These are phyloP conservation scores for Cymbopogon flexuosus DNA, from an alignment of 202 grass and related monocot genomes.

Conservation along the genomic window DNA sequence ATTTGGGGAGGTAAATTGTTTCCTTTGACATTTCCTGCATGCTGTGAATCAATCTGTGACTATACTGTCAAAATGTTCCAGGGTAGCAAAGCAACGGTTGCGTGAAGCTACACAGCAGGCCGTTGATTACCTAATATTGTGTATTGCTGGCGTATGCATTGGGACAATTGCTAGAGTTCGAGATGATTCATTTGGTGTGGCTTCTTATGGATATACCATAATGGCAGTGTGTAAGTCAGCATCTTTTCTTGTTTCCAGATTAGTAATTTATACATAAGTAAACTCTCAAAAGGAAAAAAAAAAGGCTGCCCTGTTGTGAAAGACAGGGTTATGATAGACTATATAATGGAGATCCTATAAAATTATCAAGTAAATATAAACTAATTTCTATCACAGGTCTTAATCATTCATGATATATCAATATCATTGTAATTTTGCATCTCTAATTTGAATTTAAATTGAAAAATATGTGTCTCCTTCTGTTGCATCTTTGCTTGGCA, in stretches of 20 bases:
- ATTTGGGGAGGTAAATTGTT: constrained; percentile 69
- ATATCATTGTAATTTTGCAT: background rate
- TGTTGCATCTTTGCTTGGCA: background rate
- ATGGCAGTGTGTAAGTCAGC: constrained; percentile 81
- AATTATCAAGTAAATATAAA: background rate
- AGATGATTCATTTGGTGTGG: constrained; percentile 56
- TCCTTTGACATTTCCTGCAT: constrained; percentile 13
- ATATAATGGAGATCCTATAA: background rate
- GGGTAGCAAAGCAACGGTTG: constrained; percentile 63
- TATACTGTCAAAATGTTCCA: constrained; percentile 41
- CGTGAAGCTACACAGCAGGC: constrained; percentile 53
- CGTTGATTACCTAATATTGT: constrained; percentile 69
- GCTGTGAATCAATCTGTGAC: constrained; percentile 25
- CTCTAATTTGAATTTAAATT: background rate
- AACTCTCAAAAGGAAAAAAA: constrained; percentile 6
- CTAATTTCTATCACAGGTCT: background rate
- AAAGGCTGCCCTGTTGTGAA: background rate
- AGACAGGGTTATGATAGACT: background rate
- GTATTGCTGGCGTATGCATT: constrained; percentile 73
- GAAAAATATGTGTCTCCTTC: background rate
- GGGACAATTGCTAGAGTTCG: constrained; percentile 62
- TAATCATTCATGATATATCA: background rate
- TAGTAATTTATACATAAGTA: background rate
- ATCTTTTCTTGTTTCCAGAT: constrained; percentile 2
- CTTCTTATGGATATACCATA: constrained; percentile 68